Conservation (phyloP, 164 flowering plant species). For the Stephania cephalantha region DNA sequence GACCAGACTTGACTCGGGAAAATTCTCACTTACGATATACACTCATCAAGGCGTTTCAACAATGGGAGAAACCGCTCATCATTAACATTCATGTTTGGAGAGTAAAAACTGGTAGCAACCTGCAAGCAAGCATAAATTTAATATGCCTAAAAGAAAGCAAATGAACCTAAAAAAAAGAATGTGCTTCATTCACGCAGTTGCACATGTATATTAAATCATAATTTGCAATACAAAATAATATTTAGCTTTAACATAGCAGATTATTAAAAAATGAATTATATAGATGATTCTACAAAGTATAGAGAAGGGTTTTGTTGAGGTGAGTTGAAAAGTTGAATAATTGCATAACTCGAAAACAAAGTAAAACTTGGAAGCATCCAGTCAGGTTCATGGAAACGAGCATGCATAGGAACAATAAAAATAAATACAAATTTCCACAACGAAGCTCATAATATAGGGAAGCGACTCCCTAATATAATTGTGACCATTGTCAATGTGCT, state of each 20-base stretch:
- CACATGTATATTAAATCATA: not conserved
- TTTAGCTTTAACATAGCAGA: not conserved
- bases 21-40: constrained; percentile 78
- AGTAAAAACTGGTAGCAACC: constrained; percentile 81
- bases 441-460: too few species aligned
- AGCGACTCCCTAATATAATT: too few species aligned
- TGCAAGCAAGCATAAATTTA: constrained; percentile 28
- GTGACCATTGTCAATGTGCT: too few species aligned
- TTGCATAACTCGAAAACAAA: not conserved
- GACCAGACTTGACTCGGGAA: constrained; percentile 3
- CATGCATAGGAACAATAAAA: not conserved
- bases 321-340: not conserved
- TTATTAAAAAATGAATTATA: too few species aligned
- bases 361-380: not conserved
- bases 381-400: not conserved
- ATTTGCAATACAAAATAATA: not conserved
- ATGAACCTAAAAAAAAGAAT: not conserved
- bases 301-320: not conserved
- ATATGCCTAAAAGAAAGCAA: not conserved
- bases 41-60: constrained; percentile 84
- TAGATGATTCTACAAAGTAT: too few species aligned
- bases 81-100: constrained; percentile 76
- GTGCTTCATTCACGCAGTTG: not conserved
- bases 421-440: not conserved
- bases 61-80: constrained; percentile 75